Base-by-base conservation (phyloP, 1,284 basidiomycete genomes). In the Polyporus tsugae region DNA sequence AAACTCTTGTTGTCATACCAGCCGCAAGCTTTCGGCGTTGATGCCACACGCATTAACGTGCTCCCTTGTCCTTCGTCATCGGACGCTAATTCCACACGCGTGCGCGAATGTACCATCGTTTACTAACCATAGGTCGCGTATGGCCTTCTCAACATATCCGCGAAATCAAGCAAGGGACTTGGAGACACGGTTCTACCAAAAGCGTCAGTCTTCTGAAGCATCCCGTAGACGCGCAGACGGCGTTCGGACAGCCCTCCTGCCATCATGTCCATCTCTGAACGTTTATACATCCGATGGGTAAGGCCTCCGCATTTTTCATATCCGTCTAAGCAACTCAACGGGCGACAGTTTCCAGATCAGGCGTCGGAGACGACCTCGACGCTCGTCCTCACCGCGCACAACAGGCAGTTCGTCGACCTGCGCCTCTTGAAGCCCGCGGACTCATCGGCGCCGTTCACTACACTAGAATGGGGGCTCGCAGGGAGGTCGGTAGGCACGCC, bases 231-330 rank as follows among this genome's bases (percentile, higher is more conserved):
- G 52, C 52, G 25, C 22, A 25, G 10, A 13, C n/a, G 19, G n/a
- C n/a, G n/a, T n/a, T n/a, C n/a, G n/a, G n/a, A n/a, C n/a, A n/a
- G n/a, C n/a, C n/a, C n/a, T n/a, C n/a, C n/a, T 19, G 41, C 67
- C 59, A 44, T 36, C 35, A 70, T 70, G 69, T 73, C 72, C 6
- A 71, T 73, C 11, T 69, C 72, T 1, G 67, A 73, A 44, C 72
- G 72, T 0, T 42, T 71, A 1, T 69, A 71, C 64, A 73, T 73
- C 33, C 66, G 62, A 36, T 73, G 72, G 72, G 72, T 73, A 52
- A 17, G 67, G 22, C 25, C 9, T 13, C 35, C 2, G 17, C 13
- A 15, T 25, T 25, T 17, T 13, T 22, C 22, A 49, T 6, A 25
- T 9, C 10, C 6, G 11, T 49, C 46, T 17, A 42, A 6, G 4